Evolutionary conservation across 179 eudicot genomes (phyloP).

Genomic region (Amaranthus tricolor): DNA sequence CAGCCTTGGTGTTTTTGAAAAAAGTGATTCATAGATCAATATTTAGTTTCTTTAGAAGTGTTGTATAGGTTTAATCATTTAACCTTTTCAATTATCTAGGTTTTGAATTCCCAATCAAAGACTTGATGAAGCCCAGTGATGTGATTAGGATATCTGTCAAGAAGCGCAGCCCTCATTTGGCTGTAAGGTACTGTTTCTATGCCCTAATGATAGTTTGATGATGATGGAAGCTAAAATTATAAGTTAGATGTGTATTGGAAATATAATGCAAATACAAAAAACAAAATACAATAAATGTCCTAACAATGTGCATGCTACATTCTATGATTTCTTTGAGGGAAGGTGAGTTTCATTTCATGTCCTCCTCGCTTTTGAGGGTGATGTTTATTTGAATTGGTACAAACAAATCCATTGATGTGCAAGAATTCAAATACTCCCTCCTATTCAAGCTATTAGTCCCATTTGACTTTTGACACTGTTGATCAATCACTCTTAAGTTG

Average conservation of each 20-base stretch:
- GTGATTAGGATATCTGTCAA: conserved; percentile 52
- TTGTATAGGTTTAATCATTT: background rate
- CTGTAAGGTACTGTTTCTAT: conserved; percentile 58
- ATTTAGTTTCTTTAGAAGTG: background rate
- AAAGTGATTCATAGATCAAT: background rate
- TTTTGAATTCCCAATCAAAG: conserved; percentile 46
- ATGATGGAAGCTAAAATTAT: background rate
- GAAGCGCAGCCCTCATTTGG: conserved; percentile 50
- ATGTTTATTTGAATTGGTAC: background rate
- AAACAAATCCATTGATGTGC: background rate
- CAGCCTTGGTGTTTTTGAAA: background rate
- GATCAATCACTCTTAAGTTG: too few relatives aligned
- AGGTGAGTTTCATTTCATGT: background rate
- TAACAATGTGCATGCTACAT: background rate
- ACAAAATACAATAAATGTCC: too few relatives aligned
- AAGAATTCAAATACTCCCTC: background rate
- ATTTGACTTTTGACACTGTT: too few relatives aligned
- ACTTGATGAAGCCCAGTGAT: conserved; percentile 53
- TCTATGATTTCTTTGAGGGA: background rate
- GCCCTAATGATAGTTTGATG: background rate
- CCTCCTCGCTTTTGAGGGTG: background rate
- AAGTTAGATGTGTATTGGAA: background rate
- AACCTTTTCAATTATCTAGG: conserved; percentile 40
- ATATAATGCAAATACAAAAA: too few relatives aligned
- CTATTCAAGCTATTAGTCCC: too few relatives aligned